These are phyloP conservation scores for Aspergillus diversus DNA, from an alignment of 495 filamentous ascomycete species.

Conservation along the genomic window DNA sequence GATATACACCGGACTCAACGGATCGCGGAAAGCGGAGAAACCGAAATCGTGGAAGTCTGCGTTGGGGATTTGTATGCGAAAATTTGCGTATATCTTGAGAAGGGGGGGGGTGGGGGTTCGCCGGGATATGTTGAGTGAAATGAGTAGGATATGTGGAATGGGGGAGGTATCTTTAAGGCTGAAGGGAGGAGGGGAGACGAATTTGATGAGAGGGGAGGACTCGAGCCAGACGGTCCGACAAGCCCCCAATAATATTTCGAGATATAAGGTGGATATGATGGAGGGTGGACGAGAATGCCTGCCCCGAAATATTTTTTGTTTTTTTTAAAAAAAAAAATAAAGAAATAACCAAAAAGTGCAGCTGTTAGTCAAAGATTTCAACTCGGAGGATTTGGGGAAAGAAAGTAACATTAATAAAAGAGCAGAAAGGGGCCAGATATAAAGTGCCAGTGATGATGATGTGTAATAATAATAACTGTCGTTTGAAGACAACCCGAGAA, in stretches of 20 bases:
- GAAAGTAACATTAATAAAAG: constrained; percentile 28
- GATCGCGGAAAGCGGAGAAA: background rate
- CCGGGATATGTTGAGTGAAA: constrained; percentile 5
- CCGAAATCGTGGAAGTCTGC: background rate
- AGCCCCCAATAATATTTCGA: constrained; percentile 26
- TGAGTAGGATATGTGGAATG: background rate
- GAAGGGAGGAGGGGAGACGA: constrained; percentile 28
- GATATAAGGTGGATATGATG: constrained; percentile 17
- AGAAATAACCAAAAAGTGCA: constrained; percentile 8
- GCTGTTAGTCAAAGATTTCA: constrained; percentile 9
- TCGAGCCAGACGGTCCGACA: constrained; percentile 19
- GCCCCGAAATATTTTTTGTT: background rate
- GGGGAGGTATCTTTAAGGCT: background rate
- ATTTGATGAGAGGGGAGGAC: constrained; percentile 12
- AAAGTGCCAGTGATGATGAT: constrained; percentile 17
- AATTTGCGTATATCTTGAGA: background rate
- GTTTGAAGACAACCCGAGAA: constrained; percentile 6
- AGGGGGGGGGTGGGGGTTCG: background rate
- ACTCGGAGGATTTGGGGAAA: constrained; percentile 31
- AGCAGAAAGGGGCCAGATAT: constrained; percentile 33
- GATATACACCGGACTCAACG: background rate
- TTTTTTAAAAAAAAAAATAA: constrained; percentile 21
- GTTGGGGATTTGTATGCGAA: background rate
- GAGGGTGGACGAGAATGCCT: constrained; percentile 14
- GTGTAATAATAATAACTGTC: constrained; percentile 19